Conservation (phyloP, 192 early-diverging fungal species). For the Backusella luteola region DNA sequence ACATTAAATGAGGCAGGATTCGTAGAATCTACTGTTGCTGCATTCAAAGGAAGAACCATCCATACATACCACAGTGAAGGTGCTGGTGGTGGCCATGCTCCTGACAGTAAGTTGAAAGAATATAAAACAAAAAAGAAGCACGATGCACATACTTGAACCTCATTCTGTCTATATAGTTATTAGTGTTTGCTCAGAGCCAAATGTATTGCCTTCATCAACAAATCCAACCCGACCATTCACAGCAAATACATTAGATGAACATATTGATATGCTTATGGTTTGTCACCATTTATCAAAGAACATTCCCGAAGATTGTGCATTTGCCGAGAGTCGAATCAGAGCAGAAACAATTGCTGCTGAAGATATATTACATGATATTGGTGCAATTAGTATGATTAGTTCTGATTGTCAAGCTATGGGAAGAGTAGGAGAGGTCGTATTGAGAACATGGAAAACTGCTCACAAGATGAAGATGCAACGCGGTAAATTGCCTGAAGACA, state of each 20-base stretch:
- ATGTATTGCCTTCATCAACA: constrained; percentile 91
- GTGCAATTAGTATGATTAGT: constrained; percentile 91
- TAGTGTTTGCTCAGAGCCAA: constrained; percentile 68
- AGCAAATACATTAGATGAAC: constrained; percentile 93
- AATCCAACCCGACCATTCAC: constrained; percentile 95
- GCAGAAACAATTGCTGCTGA: constrained; percentile 98
- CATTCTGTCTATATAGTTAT: constrained; percentile 38
- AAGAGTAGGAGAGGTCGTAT: constrained; percentile 87
- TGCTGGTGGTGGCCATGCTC: constrained; percentile 93
- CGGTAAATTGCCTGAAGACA: constrained; percentile 55
- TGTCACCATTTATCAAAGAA: constrained; percentile 92
- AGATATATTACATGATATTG: constrained; percentile 89
- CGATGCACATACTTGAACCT: neutral
- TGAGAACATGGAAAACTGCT: constrained; percentile 92
- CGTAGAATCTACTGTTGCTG: constrained; percentile 84
- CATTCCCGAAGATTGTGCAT: constrained; percentile 93
- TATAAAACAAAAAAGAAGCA: neutral
- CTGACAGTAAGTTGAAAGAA: constrained; percentile 50
- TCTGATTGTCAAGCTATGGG: constrained; percentile 96
- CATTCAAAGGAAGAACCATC: constrained; percentile 88
- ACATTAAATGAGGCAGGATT: constrained; percentile 96
- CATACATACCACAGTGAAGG: constrained; percentile 97
- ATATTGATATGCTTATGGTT: constrained; percentile 98
- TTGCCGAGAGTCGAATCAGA: constrained; percentile 93
- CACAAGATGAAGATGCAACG: constrained; percentile 89